Conservation (phyloP, 768 basidiomycete species). For the Tricholoma furcatifolium region DNA sequence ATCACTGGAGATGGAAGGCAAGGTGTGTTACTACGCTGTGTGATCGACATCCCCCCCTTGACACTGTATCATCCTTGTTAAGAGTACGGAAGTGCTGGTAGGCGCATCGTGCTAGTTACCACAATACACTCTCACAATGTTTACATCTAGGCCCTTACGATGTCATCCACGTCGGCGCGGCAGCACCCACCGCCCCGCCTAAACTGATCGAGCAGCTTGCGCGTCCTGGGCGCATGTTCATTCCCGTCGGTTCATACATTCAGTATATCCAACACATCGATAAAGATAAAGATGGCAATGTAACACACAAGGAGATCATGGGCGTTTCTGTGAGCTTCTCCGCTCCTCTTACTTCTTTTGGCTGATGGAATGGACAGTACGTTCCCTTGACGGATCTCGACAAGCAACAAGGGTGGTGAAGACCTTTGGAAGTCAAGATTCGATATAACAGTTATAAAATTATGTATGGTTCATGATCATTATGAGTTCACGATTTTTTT, state of each 20-base stretch:
- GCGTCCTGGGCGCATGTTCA: constrained; percentile 82
- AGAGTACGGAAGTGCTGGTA: constrained; percentile 38
- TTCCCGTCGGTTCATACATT: constrained; percentile 71
- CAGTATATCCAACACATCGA: constrained; percentile 77
- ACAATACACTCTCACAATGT: neutral
- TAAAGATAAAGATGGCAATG: constrained; percentile 67
- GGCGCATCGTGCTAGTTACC: neutral
- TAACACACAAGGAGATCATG: constrained; percentile 68
- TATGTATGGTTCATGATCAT: no score
- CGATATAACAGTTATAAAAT: no score
- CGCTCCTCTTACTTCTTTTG: neutral
- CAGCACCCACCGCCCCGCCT: constrained; percentile 71
- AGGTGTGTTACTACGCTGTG: constrained; percentile 35
- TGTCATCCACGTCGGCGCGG: constrained; percentile 93
- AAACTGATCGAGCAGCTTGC: constrained; percentile 78
- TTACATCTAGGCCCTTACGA: constrained; percentile 60
- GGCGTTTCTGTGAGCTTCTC: constrained; percentile 67
- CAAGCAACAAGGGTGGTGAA: constrained; percentile 26
- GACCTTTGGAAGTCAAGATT: no score
- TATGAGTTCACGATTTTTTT: no score
- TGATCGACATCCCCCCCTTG: neutral
- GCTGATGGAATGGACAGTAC: constrained; percentile 39
- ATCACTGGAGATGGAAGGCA: constrained; percentile 78
- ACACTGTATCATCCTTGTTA: neutral
- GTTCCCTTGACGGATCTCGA: constrained; percentile 68